Percentiles rank a stretch among this genome's conserved stretches.
These are phyloP conservation scores for Podaxis carcinomalis DNA, from an alignment of 768 basidiomycete genomes.

Conservation along the genomic window DNA sequence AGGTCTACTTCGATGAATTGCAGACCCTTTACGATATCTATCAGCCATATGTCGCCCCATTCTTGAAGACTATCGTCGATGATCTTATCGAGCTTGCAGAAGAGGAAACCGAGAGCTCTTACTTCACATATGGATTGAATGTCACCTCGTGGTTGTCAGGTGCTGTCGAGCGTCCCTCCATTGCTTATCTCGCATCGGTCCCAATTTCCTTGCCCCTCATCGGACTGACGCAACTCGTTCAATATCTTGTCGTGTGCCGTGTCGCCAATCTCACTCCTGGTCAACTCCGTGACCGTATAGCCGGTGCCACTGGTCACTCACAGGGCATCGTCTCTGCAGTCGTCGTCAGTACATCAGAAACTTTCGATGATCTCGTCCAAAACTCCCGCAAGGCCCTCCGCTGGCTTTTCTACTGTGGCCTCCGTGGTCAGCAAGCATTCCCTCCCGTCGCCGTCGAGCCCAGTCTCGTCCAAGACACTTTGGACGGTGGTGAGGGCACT, in stretches of 20 bases:
- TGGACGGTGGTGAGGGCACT: conserved; percentile 90
- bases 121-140: conserved; percentile 80
- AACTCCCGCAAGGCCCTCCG: conserved; percentile 83
- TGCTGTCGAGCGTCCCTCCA: conserved; percentile 62
- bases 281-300: conserved; percentile 69
- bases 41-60: conserved; percentile 74
- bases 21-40: conserved; percentile 90
- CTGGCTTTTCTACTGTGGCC: conserved; percentile 92
- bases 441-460: conserved; percentile 90
- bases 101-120: conserved; percentile 52
- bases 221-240: conserved; percentile 91
- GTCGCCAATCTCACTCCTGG: conserved; percentile 75
- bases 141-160: conserved; percentile 82
- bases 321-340: conserved; percentile 97
- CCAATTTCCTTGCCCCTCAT: conserved; percentile 95
- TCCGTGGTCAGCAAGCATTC: conserved; percentile 92
- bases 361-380: conserved; percentile 65
- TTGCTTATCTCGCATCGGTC: conserved; percentile 86
- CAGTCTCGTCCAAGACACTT: conserved; percentile 76
- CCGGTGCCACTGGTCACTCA: conserved; percentile 94
- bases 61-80: conserved; percentile 59
- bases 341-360: conserved; percentile 74
- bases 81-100: conserved; percentile 69
- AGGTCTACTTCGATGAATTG: conserved; percentile 96
- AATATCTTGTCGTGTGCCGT: conserved; percentile 81